Evolutionary conservation across 1,284 basidiomycete species (phyloP).

Genomic region (Cutaneotrichosporon cyanovorans): DNA sequence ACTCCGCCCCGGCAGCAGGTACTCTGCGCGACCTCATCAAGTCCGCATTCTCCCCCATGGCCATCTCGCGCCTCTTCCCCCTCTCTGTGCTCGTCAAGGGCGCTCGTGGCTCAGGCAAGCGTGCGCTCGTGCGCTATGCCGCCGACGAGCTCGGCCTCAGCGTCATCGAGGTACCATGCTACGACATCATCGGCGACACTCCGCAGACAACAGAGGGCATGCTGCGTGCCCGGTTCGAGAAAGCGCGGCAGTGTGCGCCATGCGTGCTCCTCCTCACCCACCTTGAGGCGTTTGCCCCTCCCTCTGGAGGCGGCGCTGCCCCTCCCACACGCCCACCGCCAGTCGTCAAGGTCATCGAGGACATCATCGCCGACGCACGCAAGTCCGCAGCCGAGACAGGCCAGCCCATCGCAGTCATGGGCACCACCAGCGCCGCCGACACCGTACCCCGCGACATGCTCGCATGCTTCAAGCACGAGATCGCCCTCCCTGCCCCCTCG

Average conservation of each 20-base stretch:
- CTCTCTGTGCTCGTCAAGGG: slow-evolving; percentile 49
- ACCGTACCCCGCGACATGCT: slow-evolving; percentile 61
- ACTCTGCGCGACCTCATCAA: slow-evolving; percentile 32
- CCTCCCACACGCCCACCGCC: slow-evolving; percentile 20
- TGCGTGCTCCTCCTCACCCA: slow-evolving; percentile 77
- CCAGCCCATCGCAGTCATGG: slow-evolving; percentile 66
- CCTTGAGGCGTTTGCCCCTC: slow-evolving; percentile 72
- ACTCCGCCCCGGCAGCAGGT: slow-evolving; percentile 10
- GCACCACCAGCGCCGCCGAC: slow-evolving; percentile 64
- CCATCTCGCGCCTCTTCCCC: slow-evolving; percentile 22
- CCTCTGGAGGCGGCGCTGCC: slow-evolving; percentile 55
- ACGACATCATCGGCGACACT: slow-evolving; percentile 72
- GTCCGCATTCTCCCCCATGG: slow-evolving; percentile 20
- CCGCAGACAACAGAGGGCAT: slow-evolving; percentile 70
- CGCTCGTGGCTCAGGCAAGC: slow-evolving; percentile 50
- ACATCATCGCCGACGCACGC: slow-evolving; percentile 17
- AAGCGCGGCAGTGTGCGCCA: slow-evolving; percentile 71
- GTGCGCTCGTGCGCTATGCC: slow-evolving; percentile 36
- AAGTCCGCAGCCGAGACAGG: slow-evolving; percentile 14
- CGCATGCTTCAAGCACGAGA: slow-evolving; percentile 80
- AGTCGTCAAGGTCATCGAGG: slow-evolving; percentile 32
- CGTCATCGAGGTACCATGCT: slow-evolving; percentile 77
- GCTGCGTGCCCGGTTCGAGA: slow-evolving; percentile 68
- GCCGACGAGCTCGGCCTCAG: slow-evolving; percentile 52
- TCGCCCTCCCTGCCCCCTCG: slow-evolving; percentile 68